A percentile compares a stretch with the other conserved stretches of the same genome.
These are phyloP conservation scores for Leucocoprinus sp. DNA, from an alignment of 768 basidiomycete genomes.

Conservation along the genomic window DNA sequence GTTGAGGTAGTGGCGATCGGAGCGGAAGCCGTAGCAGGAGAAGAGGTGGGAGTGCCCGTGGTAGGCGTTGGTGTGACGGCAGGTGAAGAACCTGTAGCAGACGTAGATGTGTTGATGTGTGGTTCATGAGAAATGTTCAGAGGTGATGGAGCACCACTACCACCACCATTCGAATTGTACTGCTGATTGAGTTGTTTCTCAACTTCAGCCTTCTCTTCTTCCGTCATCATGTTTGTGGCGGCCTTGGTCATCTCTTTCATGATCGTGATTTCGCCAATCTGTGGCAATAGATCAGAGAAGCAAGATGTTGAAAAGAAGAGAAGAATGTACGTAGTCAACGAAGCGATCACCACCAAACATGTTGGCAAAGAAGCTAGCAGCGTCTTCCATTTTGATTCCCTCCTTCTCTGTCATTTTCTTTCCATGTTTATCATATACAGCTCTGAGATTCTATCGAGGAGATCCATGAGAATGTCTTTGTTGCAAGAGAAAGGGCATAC, in stretches of 20 bases:
- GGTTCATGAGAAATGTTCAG: constrained; percentile 8
- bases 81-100: constrained; percentile 8
- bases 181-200: constrained; percentile 56
- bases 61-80: neutral
- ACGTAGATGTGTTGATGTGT: constrained; percentile 11
- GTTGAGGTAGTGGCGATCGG: constrained; percentile 9
- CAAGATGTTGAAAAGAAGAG: neutral
- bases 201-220: constrained; percentile 86
- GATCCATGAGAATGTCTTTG: constrained; percentile 1
- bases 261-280: constrained; percentile 96
- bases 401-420: constrained; percentile 83
- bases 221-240: constrained; percentile 81
- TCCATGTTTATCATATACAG: constrained; percentile 93
- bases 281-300: constrained; percentile 8
- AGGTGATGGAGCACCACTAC: constrained; percentile 3
- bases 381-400: constrained; percentile 78
- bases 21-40: constrained; percentile 9
- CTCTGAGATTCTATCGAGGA: constrained; percentile 59
- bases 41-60: constrained; percentile 1
- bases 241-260: constrained; percentile 91
- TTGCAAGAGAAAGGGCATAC: constrained; percentile 32
- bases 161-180: constrained; percentile 3
- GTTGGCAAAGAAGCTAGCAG: constrained; percentile 89
- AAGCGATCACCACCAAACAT: constrained; percentile 96
- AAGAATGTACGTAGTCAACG: constrained; percentile 66